phyloP scores from a whole-genome alignment of 495 filamentous ascomycete genomes.

The Aspergillus egyptiacus region DNA sequence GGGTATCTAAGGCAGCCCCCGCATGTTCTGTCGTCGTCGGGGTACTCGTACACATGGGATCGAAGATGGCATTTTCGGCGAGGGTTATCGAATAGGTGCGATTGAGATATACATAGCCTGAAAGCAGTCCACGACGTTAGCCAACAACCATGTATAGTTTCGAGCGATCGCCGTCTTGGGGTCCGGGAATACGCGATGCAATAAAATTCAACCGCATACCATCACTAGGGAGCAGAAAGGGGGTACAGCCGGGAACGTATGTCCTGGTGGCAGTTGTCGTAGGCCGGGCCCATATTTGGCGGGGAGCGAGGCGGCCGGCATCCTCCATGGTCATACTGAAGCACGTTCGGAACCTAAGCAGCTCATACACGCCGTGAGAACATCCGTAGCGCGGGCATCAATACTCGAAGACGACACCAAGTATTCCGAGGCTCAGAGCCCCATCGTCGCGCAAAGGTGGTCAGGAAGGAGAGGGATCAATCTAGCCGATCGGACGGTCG shows the following conservation, averaged over 20 bases:
- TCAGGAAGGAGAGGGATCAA: background rate
- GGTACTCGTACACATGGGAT: conserved; percentile 52
- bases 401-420: background rate
- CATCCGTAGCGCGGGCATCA: conserved; percentile 11
- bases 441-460: conserved; percentile 9
- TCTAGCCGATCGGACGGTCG: conserved; percentile 5
- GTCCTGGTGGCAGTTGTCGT: conserved; percentile 35
- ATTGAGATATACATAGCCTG: conserved; percentile 54
- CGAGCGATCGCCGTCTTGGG: background rate
- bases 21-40: conserved; percentile 25
- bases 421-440: conserved; percentile 2
- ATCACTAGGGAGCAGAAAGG: conserved; percentile 54
- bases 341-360: conserved; percentile 17
- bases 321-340: conserved; percentile 29
- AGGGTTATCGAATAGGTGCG: conserved; percentile 55
- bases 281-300: conserved; percentile 50
- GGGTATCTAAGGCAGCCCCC: conserved; percentile 50
- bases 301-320: conserved; percentile 33
- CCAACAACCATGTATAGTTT: too few species aligned
- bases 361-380: conserved; percentile 21
- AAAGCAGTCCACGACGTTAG: background rate
- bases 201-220: conserved; percentile 37
- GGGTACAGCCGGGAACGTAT: conserved; percentile 49
- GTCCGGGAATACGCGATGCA: background rate
- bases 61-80: conserved; percentile 54